phyloP scores from a whole-genome alignment of 208 protist genomes.

The Tetramitus jugosus region DNA sequence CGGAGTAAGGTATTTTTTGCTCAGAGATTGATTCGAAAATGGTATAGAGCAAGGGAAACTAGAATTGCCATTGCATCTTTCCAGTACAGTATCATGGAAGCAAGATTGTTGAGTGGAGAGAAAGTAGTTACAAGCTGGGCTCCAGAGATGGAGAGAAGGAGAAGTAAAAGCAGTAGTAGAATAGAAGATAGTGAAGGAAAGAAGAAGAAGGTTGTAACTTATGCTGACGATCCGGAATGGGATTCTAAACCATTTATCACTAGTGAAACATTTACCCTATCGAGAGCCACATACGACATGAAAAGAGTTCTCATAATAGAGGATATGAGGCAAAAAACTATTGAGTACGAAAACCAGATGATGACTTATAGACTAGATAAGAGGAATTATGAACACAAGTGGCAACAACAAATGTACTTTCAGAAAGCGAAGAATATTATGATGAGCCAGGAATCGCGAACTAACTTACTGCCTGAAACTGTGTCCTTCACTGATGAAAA shows the following conservation, averaged over 20 bases:
- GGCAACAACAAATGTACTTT: neutral
- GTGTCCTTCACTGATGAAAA: neutral
- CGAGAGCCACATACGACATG: neutral
- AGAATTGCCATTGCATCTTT: neutral
- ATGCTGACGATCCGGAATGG: neutral
- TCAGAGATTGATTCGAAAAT: neutral
- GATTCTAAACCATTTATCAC: neutral
- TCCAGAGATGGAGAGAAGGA: neutral
- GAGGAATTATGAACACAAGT: neutral
- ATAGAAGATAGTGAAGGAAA: neutral
- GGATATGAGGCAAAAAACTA: neutral
- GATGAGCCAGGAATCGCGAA: neutral
- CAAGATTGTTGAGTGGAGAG: neutral
- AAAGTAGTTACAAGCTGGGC: neutral
- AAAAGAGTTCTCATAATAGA: neutral
- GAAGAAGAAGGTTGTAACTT: neutral
- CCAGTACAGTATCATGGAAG: conserved; percentile 4
- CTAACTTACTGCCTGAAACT: too few relatives aligned
- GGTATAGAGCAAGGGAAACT: neutral
- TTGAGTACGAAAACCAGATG: neutral
- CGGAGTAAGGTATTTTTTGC: neutral
- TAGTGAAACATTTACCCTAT: too few relatives aligned
- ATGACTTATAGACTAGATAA: neutral
- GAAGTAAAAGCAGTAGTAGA: neutral
- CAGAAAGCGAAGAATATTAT: neutral